Base-by-base conservation (phyloP, 2,329 filamentous ascomycete species). In the Trichophyton equinum region DNA sequence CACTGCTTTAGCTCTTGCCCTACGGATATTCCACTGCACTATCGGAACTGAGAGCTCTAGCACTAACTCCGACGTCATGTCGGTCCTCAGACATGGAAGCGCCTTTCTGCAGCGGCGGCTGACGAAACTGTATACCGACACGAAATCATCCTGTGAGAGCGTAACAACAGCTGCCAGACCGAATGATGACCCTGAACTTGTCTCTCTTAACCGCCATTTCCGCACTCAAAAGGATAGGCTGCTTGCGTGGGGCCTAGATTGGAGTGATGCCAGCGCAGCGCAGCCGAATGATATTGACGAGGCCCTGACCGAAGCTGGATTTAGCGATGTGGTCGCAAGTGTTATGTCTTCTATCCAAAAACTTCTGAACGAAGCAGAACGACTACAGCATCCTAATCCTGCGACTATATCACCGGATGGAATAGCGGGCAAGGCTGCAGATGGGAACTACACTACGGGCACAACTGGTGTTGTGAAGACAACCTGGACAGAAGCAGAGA, bases 301-400 rank as follows among this genome's bases (percentile, higher is more conserved):
- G 66, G 81, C 81, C 18, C 74, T 85, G 18, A 82, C 82, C 58
- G 78, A 81, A 63, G 83, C 83, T 36, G 83, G 83, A 18, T 76
- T 85, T 63, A 84, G 82, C 51, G 83, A 85, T 70, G 81, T 83
- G 3, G 84, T 86, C 42, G 81, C 80, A 60, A 84, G 82, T 67
- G 82, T 86, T 57, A 79, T 86, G 74, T 79, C 80, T 18, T 84
- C 83, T 36, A 85, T 86, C 65, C 81, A 84, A 66, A 79, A 83
- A 61, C 78, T 85, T 6, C 74, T 85, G 25, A 81, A 83, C 61
- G 81, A 86, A 69, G 82, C 82, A 13, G 83, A 85, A 64, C 73
- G 77, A 58, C 76, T 85, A 62, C 80, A 82, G 66, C 76, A 77
- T 40, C 71, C 66, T 65, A 60, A 63, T 44, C 61, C 66, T 25